Base-by-base conservation (phyloP, 768 basidiomycete genomes). In the Tubosaeta sp. region DNA sequence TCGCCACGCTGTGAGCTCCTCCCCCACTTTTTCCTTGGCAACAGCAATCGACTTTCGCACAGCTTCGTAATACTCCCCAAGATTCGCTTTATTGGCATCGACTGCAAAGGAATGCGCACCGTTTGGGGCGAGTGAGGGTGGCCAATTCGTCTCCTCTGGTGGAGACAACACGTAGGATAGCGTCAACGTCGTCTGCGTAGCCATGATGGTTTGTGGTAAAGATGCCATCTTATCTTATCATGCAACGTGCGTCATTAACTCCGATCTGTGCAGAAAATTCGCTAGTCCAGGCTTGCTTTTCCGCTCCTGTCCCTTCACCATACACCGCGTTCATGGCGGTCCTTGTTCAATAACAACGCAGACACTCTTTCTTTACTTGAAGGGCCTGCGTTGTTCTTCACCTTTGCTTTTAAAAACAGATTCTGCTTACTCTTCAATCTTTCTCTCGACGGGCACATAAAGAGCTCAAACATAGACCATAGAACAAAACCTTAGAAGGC, bases 1-100 rank as follows among this genome's bases (percentile, higher is more conserved):
- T 59, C 84, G 76, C 88, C 87, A 90, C 6, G 65, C 75, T 0
- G 88, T 90, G 65, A 90, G 64, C 56, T 88, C 84, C 39, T 81
- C 74, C 10, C 88, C 88, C 4, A 87, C 57, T 25, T 73, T 70
- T 38, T 71, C 72, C 54, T 73, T 81, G 25, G 84, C 84, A 31
- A 72, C 68, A 30, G 69, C 69, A 44, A 90, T 71, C 18, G 81
- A 71, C 6, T 58, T 66, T 52, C 74, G 71, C 35, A 90, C 65
- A 2, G 66, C 70, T 1, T 66, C 62, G 51, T 87, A 88, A 60
- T 83, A 85, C 29, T 51, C 56, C 13, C 39, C 11, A 0, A 13
- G 8, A 3, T 46, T 25, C 10, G 10, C 50, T 34, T 61, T 64
- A n/a, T 66, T 56, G 1, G 49, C 59, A 22, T 43, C 41, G 9